These are phyloP conservation scores for Aspergillus amoenus DNA, from an alignment of 2,329 filamentous ascomycete genomes.

Conservation along the genomic window DNA sequence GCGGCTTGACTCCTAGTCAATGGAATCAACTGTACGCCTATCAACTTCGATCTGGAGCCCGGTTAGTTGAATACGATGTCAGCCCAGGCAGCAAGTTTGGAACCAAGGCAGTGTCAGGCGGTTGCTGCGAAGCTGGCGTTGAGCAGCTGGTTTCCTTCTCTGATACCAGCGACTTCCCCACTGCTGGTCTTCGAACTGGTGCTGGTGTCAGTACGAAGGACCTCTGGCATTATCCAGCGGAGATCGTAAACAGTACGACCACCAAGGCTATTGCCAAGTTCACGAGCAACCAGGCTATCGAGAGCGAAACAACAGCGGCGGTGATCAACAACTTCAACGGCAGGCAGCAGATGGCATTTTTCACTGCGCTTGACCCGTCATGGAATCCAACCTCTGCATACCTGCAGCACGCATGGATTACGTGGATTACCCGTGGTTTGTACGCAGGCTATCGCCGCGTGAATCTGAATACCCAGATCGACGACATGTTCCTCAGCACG, in stretches of 20 bases:
- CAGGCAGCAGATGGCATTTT: slow-evolving; percentile 63
- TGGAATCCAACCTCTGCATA: slow-evolving; percentile 57
- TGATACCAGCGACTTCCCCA: slow-evolving; percentile 53
- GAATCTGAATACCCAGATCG: slow-evolving; percentile 58
- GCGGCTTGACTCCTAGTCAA: slow-evolving; percentile 56
- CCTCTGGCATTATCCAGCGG: slow-evolving; percentile 60
- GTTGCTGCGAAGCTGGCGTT: slow-evolving; percentile 50
- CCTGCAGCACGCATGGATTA: slow-evolving; percentile 62
- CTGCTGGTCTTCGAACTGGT: slow-evolving; percentile 53
- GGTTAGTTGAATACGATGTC: slow-evolving; percentile 61
- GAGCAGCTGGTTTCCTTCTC: slow-evolving; percentile 57
- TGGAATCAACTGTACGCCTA: slow-evolving; percentile 58
- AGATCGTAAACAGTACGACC: slow-evolving; percentile 53
- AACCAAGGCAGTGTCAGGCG: slow-evolving; percentile 34
- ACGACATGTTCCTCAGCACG: slow-evolving; percentile 61
- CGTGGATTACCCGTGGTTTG: slow-evolving; percentile 60
- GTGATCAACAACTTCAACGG: slow-evolving; percentile 60
- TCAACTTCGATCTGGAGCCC: slow-evolving; percentile 57
- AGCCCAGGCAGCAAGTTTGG: slow-evolving; percentile 55
- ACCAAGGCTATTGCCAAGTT: slow-evolving; percentile 58
- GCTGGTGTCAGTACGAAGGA: slow-evolving; percentile 51
- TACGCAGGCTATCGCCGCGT: slow-evolving; percentile 55
- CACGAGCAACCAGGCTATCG: slow-evolving; percentile 42
- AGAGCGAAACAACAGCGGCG: slow-evolving; percentile 49
- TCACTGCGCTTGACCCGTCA: slow-evolving; percentile 53